These are phyloP conservation scores for Fomitopsis betulina DNA, from an alignment of 1,284 basidiomycete species.

Conservation along the genomic window DNA sequence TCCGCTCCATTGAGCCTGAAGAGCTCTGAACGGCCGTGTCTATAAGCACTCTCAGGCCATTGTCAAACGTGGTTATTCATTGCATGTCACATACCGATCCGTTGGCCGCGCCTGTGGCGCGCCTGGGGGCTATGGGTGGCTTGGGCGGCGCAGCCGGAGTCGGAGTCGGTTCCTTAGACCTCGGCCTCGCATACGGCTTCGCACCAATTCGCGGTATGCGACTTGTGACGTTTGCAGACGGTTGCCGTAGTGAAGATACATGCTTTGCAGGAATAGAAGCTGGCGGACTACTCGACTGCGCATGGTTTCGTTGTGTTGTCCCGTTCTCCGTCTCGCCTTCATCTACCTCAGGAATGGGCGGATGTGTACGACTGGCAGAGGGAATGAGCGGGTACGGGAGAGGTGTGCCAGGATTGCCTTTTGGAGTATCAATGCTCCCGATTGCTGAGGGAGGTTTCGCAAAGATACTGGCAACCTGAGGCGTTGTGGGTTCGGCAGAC, in stretches of 20 bases:
- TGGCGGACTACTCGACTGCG: constrained; percentile 2
- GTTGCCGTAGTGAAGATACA: constrained; percentile 47
- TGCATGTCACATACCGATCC: background rate
- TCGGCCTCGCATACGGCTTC: constrained; percentile 54
- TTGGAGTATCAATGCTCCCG: background rate
- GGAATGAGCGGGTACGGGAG: constrained; percentile 21
- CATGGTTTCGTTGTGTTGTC: background rate
- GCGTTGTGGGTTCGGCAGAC: constrained; percentile 22
- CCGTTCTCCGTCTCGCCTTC: constrained; percentile 14
- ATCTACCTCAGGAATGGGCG: constrained; percentile 25
- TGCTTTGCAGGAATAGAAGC: constrained; percentile 19
- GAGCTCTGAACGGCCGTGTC: constrained; percentile 13
- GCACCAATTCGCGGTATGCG: constrained; percentile 63
- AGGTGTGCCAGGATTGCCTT: background rate
- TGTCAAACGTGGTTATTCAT: background rate
- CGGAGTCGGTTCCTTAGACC: constrained; percentile 2
- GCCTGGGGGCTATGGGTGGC: constrained; percentile 1
- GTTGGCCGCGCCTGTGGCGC: constrained; percentile 3
- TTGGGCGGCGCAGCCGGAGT: constrained; percentile 4
- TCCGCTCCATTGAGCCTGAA: constrained; percentile 19
- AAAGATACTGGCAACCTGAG: background rate
- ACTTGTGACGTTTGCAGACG: constrained; percentile 43
- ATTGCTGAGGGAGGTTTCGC: background rate
- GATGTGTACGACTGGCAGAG: constrained; percentile 9
- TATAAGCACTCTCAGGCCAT: background rate